Evolutionary conservation across 305 asterid genomes (phyloP).

Genomic region (Solanum hybrid): DNA sequence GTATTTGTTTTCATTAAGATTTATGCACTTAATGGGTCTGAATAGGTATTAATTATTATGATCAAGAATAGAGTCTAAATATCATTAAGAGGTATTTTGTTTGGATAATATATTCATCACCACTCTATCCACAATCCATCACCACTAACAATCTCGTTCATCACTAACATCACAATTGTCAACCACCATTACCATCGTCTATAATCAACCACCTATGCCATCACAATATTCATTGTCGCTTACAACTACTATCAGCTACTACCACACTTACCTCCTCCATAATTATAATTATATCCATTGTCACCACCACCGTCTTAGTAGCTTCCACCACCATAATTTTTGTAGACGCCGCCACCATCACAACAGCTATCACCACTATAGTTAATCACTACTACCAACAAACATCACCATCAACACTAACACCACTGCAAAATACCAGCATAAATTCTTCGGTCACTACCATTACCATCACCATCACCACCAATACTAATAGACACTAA

Average conservation of each 20-base stretch:
- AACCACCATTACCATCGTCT: background rate
- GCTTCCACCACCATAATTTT: too few relatives aligned
- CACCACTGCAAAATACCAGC: background rate
- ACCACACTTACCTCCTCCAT: too few relatives aligned
- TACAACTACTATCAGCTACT: too few relatives aligned
- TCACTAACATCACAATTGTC: background rate
- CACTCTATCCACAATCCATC: background rate
- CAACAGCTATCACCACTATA: background rate
- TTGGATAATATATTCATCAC: background rate
- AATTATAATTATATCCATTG: too few relatives aligned
- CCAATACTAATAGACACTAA: background rate
- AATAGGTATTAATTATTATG: background rate
- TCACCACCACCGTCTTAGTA: too few relatives aligned
- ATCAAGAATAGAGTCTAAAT: background rate
- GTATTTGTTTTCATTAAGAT: background rate
- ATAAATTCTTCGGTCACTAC: background rate
- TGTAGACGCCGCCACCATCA: background rate
- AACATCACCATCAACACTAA: background rate
- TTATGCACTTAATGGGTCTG: background rate
- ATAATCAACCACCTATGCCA: background rate
- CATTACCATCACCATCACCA: background rate
- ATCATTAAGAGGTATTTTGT: background rate
- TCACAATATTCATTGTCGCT: too few relatives aligned
- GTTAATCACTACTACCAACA: background rate
- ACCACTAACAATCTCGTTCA: background rate